A percentile compares a stretch with the other conserved stretches of the same genome.
Conservation (phyloP, 1,284 basidiomycete genomes). For the Phaffia rhodozyma region DNA sequence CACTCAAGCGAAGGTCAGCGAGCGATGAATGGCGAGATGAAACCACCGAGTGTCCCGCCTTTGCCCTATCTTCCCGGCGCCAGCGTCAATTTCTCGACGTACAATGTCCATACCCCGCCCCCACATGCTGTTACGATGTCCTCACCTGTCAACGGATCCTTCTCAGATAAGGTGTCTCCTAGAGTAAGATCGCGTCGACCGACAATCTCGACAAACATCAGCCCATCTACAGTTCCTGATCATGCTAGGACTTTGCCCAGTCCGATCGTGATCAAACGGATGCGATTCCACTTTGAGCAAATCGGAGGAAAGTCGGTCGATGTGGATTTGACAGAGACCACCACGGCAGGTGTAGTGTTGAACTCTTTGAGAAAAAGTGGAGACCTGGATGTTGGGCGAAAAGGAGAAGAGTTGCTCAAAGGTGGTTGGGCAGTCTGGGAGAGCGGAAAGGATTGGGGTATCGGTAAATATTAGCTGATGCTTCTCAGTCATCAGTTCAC, state of each 20-base stretch:
- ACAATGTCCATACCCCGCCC: background rate
- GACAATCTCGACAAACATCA: constrained; percentile 11
- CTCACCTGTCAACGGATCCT: background rate
- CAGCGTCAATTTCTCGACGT: background rate
- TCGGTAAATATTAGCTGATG: constrained; percentile 23
- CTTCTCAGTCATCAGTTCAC: constrained; percentile 1
- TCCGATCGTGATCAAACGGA: background rate
- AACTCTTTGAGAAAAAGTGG: constrained; percentile 19
- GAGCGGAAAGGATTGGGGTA: constrained; percentile 31
- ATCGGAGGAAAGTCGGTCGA: constrained; percentile 24
- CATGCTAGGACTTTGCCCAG: background rate
- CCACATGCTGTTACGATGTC: background rate
- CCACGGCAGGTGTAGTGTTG: constrained; percentile 29
- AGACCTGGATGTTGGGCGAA: constrained; percentile 21
- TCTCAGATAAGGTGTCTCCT: background rate
- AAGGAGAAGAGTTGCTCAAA: constrained; percentile 19
- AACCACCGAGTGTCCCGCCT: background rate
- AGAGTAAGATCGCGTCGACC: background rate
- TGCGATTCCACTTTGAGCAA: constrained; percentile 22
- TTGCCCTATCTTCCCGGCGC: background rate
- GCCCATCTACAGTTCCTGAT: no score
- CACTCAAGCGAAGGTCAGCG: background rate
- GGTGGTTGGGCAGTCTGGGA: constrained; percentile 31
- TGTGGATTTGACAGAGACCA: constrained; percentile 27
- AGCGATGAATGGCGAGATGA: no score